Percentiles rank a stretch among this genome's conserved stretches.
Evolutionary conservation across 1,284 basidiomycete species (phyloP).

Genomic region (Apiotrichum gamsii): DNA sequence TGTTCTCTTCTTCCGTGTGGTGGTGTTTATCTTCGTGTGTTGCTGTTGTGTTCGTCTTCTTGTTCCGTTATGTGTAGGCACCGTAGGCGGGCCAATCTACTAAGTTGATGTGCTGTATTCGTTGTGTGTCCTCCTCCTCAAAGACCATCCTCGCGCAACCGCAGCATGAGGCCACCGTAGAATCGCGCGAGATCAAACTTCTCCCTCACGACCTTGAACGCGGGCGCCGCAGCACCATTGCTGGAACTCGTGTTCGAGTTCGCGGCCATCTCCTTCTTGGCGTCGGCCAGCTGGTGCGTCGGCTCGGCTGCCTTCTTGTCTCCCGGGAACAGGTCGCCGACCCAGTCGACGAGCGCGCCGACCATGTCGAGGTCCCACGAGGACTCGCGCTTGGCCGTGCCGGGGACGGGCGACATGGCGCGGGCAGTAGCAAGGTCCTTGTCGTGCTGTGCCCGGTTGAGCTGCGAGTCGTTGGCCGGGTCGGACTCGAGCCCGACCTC

Average conservation of each 20-base stretch:
- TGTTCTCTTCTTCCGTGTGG: too few species aligned
- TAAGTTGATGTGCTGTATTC: too few species aligned
- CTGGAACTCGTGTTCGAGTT: slow-evolving; percentile 12
- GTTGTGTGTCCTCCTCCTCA: slow-evolving; percentile 11
- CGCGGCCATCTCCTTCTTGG: slow-evolving; percentile 32
- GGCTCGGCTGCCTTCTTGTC: slow-evolving; percentile 21
- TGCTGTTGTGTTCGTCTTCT: too few species aligned
- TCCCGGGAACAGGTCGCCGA: slow-evolving; percentile 41
- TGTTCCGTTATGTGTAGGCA: too few species aligned
- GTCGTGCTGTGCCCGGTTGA: slow-evolving; percentile 9
- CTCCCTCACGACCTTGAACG: slow-evolving; percentile 35
- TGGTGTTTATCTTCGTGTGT: too few species aligned
- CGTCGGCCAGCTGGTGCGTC: slow-evolving; percentile 40
- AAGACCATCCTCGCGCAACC: slow-evolving; percentile 44
- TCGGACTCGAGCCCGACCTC: slow-evolving; percentile 11
- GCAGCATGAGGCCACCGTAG: slow-evolving; percentile 47
- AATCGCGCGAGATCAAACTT: slow-evolving; percentile 47
- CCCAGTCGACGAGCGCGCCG: slow-evolving; percentile 47
- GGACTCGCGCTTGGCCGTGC: neutral
- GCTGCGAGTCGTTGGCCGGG: slow-evolving; percentile 8
- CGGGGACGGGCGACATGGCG: slow-evolving; percentile 9
- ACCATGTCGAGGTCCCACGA: slow-evolving; percentile 43
- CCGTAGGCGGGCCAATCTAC: too few species aligned
- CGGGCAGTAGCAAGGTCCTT: slow-evolving; percentile 17
- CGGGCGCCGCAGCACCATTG: slow-evolving; percentile 5